Conservation (phyloP, 352 stramenopile species). For the Globisporangium carolinianum region DNA sequence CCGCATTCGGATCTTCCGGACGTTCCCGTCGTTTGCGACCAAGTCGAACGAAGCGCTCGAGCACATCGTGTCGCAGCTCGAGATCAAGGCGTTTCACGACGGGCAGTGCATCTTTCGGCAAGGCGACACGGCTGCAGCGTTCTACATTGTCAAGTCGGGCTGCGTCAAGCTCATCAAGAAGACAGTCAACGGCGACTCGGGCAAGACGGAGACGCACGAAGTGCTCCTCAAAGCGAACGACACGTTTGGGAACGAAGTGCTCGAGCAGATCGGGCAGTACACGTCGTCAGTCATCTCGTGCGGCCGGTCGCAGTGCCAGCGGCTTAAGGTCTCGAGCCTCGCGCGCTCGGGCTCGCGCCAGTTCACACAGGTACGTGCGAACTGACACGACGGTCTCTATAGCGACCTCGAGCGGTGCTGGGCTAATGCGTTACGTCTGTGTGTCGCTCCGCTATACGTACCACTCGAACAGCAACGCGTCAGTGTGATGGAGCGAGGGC, state of each 20-base stretch:
- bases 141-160: conserved; percentile 76
- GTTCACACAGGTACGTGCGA: conserved; percentile 38
- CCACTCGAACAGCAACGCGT: conserved; percentile 23
- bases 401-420: not conserved
- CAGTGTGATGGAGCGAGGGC: conserved; percentile 33
- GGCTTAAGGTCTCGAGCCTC: conserved; percentile 50
- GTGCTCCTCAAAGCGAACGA: conserved; percentile 69
- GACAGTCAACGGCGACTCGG: conserved; percentile 20
- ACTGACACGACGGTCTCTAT: not conserved
- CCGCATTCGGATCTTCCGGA: conserved; percentile 58
- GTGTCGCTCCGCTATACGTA: not conserved
- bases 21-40: conserved; percentile 41
- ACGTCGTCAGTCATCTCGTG: conserved; percentile 50
- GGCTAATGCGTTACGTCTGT: not conserved
- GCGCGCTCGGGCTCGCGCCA: conserved; percentile 43
- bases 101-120: conserved; percentile 53
- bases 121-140: conserved; percentile 42
- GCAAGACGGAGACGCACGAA: conserved; percentile 28
- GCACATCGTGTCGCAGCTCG: conserved; percentile 61
- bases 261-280: conserved; percentile 47
- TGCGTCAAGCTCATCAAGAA: conserved; percentile 68
- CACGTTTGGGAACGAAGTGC: conserved; percentile 60
- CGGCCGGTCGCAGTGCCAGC: conserved; percentile 55
- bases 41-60: conserved; percentile 61
- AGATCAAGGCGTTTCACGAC: conserved; percentile 74